Percentiles rank a stretch among this genome's conserved stretches.
Evolutionary conservation across 2,329 filamentous ascomycete species (phyloP).

Genomic region (Stachybotrys chartarum): DNA sequence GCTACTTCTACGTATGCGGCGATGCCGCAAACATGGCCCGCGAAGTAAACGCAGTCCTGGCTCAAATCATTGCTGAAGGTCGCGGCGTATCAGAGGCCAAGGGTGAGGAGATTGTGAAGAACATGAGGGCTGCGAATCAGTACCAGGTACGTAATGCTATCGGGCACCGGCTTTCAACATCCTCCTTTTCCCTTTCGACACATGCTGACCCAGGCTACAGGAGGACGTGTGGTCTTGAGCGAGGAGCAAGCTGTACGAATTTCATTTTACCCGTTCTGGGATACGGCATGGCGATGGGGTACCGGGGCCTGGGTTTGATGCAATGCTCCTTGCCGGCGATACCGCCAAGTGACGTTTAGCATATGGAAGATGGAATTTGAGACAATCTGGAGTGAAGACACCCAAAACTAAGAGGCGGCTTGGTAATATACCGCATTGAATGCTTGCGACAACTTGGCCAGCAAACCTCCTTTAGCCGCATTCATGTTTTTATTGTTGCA

Average conservation of each 20-base stretch:
- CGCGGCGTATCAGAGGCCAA: constrained; percentile 76
- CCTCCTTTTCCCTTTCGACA: background rate
- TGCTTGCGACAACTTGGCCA: background rate
- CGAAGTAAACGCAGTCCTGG: constrained; percentile 82
- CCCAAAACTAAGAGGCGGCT: background rate
- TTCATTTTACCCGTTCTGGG: constrained; percentile 8
- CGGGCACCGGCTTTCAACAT: background rate
- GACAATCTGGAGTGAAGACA: background rate
- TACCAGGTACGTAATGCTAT: constrained; percentile 66
- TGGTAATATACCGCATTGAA: background rate
- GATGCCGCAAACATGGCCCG: constrained; percentile 96
- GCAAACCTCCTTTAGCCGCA: too few relatives aligned
- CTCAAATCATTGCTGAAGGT: constrained; percentile 78
- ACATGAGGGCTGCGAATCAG: constrained; percentile 88
- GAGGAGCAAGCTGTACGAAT: constrained; percentile 3
- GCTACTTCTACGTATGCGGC: constrained; percentile 96
- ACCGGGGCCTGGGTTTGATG: constrained; percentile 6
- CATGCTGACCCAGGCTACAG: constrained; percentile 26
- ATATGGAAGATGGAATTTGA: background rate
- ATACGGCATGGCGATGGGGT: constrained; percentile 12
- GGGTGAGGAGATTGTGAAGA: constrained; percentile 94
- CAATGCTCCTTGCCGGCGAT: background rate
- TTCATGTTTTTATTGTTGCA: too few relatives aligned
- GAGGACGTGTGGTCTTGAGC: constrained; percentile 65
- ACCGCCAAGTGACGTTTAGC: background rate